Evolutionary conservation across 768 basidiomycete genomes (phyloP), one percentile per base, ranked within the genome.

Genomic region (Lenzites betulinus): DNA sequence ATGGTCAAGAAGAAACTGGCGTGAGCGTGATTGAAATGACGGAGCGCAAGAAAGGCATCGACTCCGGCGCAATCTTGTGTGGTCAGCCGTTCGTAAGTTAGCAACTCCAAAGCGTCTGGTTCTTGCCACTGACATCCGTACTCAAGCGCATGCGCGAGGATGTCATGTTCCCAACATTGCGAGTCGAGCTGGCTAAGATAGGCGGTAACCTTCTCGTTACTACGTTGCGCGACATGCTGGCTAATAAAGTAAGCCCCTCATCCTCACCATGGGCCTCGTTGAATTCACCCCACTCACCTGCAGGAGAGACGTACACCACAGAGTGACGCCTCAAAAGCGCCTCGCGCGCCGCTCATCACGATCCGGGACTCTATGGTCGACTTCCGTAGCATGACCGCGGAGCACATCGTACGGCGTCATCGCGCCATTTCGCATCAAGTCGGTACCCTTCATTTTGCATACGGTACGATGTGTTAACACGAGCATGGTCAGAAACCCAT

Each of bases 1-100:
- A 88, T 60, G 85, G 84, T 2, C 86, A 86, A 51, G 69, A 67
- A 6, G 79, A 83, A 62, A 92, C 90, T 0, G 95, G 93, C 0
- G 93, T 96, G 1, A 90, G 86, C 59, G 80, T 98, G 2, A 85
- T 89, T 59, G 82, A 88, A 61, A 92, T 92, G 88, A 77, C 84
- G 54, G 85, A 87, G 66, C 76, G 78, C 50, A 81, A 74, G 54
- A 79, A 82, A 54, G 93, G 92, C 0, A 87, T 95, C 41, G 95
- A 96, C 72, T 81, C 84, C 0, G 95, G 95, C 7, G 77, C 81
- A 15, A 78, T 97, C 22, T 92, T 87, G 81, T 87, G 75, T 0
- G 71, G 71, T 41, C 66, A 71, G 23, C 76, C 72, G 48, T 73
- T 86, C 73, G 93, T 94, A 61, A 68, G 83, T 20, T 20, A 4